phyloP scores from a whole-genome alignment of 164 flowering plant species.

The Buxus sempervirens region DNA sequence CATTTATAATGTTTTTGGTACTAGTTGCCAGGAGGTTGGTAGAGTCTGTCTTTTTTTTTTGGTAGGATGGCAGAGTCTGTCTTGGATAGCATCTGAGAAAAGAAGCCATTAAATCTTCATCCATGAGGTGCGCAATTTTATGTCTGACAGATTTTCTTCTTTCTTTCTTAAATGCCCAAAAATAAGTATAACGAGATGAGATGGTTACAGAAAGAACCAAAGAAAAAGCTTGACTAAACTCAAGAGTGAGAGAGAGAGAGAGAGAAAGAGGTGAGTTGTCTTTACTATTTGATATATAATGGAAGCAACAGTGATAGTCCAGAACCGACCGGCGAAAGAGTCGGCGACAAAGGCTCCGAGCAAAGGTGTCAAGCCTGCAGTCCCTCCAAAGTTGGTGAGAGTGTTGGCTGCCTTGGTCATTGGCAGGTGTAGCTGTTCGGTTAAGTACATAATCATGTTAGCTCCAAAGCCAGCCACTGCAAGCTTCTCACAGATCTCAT shows the following conservation, averaged over 20 bases:
- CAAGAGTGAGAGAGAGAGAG: not conserved
- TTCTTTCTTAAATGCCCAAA: not conserved
- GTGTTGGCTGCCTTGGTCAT: conserved; percentile 88
- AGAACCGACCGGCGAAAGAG: conserved; percentile 77
- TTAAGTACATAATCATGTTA: conserved; percentile 87
- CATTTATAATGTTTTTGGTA: no score
- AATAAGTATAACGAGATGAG: not conserved
- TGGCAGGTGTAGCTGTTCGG: conserved; percentile 74
- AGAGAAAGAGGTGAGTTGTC: conserved; percentile 2
- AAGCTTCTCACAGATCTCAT: conserved; percentile 84
- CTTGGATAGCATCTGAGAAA: not conserved
- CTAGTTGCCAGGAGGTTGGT: no score
- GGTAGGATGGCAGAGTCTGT: not conserved
- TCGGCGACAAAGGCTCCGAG: conserved; percentile 90
- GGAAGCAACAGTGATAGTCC: conserved; percentile 84
- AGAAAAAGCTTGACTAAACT: not conserved
- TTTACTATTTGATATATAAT: conserved; percentile 69
- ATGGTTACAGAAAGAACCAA: not conserved
- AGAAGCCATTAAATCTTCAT: not conserved
- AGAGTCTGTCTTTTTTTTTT: no score
- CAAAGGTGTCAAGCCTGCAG: conserved; percentile 83
- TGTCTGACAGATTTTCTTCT: not conserved
- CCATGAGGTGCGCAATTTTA: not conserved
- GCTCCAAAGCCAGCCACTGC: conserved; percentile 86
- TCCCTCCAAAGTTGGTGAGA: conserved; percentile 84